Evolutionary conservation across 1,284 basidiomycete species (phyloP), one percentile per base, ranked within the genome.

Genomic region (Austroboletus novae-zelandiae): DNA sequence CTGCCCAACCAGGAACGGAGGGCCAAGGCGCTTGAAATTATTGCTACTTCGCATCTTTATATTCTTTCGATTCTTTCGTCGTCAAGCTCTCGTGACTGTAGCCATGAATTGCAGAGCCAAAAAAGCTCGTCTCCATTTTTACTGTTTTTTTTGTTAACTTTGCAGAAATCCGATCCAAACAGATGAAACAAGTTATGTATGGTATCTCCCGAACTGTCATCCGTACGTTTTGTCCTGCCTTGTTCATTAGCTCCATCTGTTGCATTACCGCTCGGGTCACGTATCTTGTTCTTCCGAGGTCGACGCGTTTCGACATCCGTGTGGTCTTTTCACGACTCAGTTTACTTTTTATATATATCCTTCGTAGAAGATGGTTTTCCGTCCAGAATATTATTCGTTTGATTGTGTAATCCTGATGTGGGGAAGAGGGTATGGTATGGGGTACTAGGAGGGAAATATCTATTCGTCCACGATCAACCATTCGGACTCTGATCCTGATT

Each of bases 401-500:
- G 44, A 49, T 48, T 51, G 40, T 48, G 40, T 23, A 23, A 41
- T 50, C 25, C 40, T 27, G 47, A 44, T 48, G 43, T 10, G 40
- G 5, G 40, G 34, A n/a, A n/a, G n/a, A 35, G 61, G 58, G 55
- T 65, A 67, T 66, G 47, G 43, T 50, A 48, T 57, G 36, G 57
- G 47, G 55, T 60, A 54, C 39, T 58, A 47, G 31, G 10, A 39
- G 46, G 29, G 27, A 15, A 31, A 45, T 20, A 27, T 59, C 52
- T 65, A 67, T 34, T 57, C 51, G 44, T 83, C 80, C 40, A 90
- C 75, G 32, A 89, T 83, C 61, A 91, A 62, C 88, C 88, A 91
- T 91, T 91, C 88, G 87, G 88, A 67, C 83, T 91, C 87, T 81
- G 80, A 81, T 81, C 83, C 81, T 78, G 71, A 69, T 67, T 74